phyloP scores from a whole-genome alignment of 805 yeast genomes.

The Sugiyamaella smithiae region DNA sequence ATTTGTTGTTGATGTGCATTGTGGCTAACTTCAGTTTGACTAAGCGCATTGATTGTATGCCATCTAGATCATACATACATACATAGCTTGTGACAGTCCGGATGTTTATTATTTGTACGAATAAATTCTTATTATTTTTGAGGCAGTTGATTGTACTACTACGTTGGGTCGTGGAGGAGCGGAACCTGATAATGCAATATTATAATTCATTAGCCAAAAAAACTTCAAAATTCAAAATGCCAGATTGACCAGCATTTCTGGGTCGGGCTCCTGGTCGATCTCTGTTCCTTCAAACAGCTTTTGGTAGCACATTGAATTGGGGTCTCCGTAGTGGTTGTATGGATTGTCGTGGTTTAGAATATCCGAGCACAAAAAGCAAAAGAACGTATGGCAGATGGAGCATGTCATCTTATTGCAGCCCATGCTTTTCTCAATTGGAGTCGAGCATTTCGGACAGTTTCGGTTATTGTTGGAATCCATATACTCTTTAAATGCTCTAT shows the following conservation, averaged over 20 bases:
- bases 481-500: conserved; percentile 19
- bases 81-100: no score
- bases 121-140: no score
- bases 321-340: conserved; percentile 21
- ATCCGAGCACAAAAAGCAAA: conserved; percentile 21
- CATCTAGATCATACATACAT: no score
- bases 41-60: no score
- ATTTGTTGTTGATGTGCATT: not conserved
- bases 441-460: conserved; percentile 20
- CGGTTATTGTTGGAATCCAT: conserved; percentile 14
- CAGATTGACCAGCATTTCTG: not conserved
- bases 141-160: no score
- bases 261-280: conserved; percentile 14
- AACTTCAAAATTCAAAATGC: no score
- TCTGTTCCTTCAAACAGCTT: conserved; percentile 24
- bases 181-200: no score
- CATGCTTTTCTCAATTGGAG: conserved; percentile 22
- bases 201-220: no score
- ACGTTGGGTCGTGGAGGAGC: no score
- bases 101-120: no score
- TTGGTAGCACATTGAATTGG: conserved; percentile 19
- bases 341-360: conserved; percentile 17
- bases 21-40: no score
- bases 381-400: conserved; percentile 19
- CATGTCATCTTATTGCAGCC: conserved; percentile 28